Percentiles rank a stretch among this genome's conserved stretches.
These are phyloP conservation scores for Geotrichum candidum DNA, from an alignment of 1,139 yeast species.

Conservation along the genomic window DNA sequence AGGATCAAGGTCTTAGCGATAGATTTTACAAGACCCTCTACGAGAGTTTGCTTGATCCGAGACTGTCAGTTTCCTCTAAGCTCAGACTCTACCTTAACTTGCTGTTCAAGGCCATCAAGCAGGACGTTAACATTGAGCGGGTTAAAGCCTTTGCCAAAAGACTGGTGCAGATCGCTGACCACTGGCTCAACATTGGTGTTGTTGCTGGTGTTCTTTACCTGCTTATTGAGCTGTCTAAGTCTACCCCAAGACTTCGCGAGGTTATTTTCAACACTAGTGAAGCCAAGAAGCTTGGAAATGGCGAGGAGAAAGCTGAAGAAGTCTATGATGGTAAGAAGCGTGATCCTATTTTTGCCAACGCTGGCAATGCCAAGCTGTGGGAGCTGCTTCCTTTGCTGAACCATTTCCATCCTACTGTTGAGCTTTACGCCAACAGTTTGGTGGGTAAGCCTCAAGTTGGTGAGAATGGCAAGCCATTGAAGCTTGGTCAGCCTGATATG, in stretches of 20 bases:
- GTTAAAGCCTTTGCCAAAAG: constrained; percentile 89
- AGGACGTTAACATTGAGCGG: constrained; percentile 58
- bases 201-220: constrained; percentile 84
- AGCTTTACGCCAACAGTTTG: constrained; percentile 59
- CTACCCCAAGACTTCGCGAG: constrained; percentile 47
- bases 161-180: constrained; percentile 73
- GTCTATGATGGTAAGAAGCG: constrained; percentile 82
- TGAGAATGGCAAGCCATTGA: constrained; percentile 42
- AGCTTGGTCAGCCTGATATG: constrained; percentile 71
- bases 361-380: constrained; percentile 78
- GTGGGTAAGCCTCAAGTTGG: constrained; percentile 24
- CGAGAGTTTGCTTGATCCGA: constrained; percentile 81
- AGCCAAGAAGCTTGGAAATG: constrained; percentile 28
- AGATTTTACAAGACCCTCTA: constrained; percentile 84
- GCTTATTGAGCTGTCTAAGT: constrained; percentile 58
- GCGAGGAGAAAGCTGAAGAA: constrained; percentile 32
- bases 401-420: constrained; percentile 91
- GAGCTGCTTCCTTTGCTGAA: constrained; percentile 65
- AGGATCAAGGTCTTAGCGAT: constrained; percentile 41
- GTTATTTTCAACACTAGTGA: constrained; percentile 32
- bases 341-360: constrained; percentile 85
- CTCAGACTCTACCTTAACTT: constrained; percentile 76
- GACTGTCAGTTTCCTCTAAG: constrained; percentile 77
- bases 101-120: constrained; percentile 73
- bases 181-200: constrained; percentile 86